Base-by-base conservation (phyloP, 129 eudicot species). In the Chrysanthemum seticuspe region DNA sequence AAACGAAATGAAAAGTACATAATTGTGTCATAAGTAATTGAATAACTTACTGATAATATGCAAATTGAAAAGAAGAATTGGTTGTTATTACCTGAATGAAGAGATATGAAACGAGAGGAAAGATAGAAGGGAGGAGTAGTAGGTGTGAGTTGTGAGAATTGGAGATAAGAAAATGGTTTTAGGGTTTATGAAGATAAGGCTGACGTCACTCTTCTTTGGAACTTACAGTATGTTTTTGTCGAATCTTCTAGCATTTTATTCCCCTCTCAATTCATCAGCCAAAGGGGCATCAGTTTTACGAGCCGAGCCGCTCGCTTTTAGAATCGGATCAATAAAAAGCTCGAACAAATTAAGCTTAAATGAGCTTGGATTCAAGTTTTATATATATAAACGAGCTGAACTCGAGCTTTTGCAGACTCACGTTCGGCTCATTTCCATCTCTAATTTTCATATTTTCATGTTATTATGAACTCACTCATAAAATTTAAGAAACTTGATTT, bases 171-270 rank as follows among this genome's bases (percentile, higher is more conserved):
- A 71, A 64, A 34, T 9, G 44, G 4, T 10, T 29, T 74, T 80
- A 74, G 84, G 84, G 84, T 80, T 80, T 80, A 80, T 34, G 84
- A 80, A 80, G 83, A 79, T 80, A 80, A 80, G 84, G 80, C 51
- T 59, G 71, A 64, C 71, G 64, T 65, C 79, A 71, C 48, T 15
- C 47, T 76, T 15, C 65, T 78, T 69, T 72, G 36, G 3, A 29
- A 3, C 3, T 29, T 29, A 80, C 53, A 34, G 68, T 68, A 21
- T 51, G 44, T 18, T 6, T 4, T 10, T 2, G 2, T 2, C 14
- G 68, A 68, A 74, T 31, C 2, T 74, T 80, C 68, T 68, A 54
- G 84, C 68, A 25, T 44, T 59, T 65, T 25, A 34, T 40, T 54
- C 64, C 15, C 13, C 29, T 27, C 59, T 1, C 25, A 12, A 5